Percentiles rank a stretch among this genome's conserved stretches.
Evolutionary conservation across 2,329 filamentous ascomycete genomes (phyloP).

Genomic region (Ceratocystis huliohia): DNA sequence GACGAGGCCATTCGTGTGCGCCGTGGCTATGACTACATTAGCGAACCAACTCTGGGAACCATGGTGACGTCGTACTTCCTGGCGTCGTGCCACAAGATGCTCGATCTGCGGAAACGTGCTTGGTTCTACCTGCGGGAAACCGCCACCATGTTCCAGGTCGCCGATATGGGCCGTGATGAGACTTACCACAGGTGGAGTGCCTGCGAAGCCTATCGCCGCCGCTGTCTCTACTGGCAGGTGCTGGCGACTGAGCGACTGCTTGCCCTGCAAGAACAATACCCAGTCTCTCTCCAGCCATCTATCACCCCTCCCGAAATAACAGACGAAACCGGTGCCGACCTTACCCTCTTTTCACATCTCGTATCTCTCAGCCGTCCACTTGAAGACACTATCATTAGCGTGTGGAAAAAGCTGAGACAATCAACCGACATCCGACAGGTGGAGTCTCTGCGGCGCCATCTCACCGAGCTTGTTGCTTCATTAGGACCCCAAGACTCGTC

Average conservation of each 20-base stretch:
- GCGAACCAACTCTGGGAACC: slow-evolving; percentile 42
- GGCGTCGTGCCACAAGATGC: slow-evolving; percentile 48
- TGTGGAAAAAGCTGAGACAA: slow-evolving; percentile 45
- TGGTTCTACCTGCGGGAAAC: slow-evolving; percentile 73
- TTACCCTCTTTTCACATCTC: slow-evolving; percentile 34
- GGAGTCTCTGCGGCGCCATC: slow-evolving; percentile 36
- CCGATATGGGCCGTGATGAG: slow-evolving; percentile 49
- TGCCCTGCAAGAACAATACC: slow-evolving; percentile 55
- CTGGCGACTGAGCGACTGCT: slow-evolving; percentile 64
- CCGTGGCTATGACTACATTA: slow-evolving; percentile 49
- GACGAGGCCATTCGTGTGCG: slow-evolving; percentile 55
- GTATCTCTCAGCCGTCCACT: slow-evolving; percentile 46
- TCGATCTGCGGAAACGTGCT: slow-evolving; percentile 41
- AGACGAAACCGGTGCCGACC: slow-evolving; percentile 17
- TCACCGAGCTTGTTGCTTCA: slow-evolving; percentile 16
- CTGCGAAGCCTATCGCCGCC: slow-evolving; percentile 48
- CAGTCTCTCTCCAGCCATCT: slow-evolving; percentile 56
- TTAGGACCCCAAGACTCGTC: slow-evolving; percentile 28
- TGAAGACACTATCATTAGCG: slow-evolving; percentile 43
- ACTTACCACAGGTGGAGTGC: slow-evolving; percentile 45
- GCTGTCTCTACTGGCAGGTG: slow-evolving; percentile 61
- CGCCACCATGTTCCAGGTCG: slow-evolving; percentile 53
- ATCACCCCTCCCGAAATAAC: slow-evolving; percentile 34
- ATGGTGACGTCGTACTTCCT: slow-evolving; percentile 68
- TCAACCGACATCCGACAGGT: slow-evolving; percentile 52